Conservation (phyloP, 2,329 filamentous ascomycete genomes). For the Alternaria ventricosa region DNA sequence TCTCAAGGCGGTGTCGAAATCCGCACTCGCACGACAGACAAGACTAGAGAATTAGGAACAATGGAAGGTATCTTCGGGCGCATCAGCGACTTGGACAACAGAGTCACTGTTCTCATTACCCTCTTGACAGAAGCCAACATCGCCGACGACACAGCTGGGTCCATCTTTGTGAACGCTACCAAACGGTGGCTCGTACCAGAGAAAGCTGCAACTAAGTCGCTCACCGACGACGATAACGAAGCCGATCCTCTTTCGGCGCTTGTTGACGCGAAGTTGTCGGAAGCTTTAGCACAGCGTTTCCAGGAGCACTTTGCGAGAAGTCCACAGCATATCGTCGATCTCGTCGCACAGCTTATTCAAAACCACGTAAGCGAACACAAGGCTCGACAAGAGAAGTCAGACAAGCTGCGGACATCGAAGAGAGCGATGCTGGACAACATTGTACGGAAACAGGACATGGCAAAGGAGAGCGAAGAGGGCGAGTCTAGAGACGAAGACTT, state of each 20-base stretch:
- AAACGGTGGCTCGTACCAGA: slow-evolving; percentile 60
- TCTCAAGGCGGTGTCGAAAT: slow-evolving; percentile 61
- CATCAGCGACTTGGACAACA: slow-evolving; percentile 37
- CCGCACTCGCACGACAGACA: slow-evolving; percentile 72
- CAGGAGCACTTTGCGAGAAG: slow-evolving; percentile 69
- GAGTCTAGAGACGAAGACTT: slow-evolving; percentile 40
- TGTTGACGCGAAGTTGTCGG: slow-evolving; percentile 66
- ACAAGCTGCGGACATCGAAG: slow-evolving; percentile 26
- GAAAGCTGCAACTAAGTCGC: slow-evolving; percentile 11
- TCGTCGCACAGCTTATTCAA: slow-evolving; percentile 67
- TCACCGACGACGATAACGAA: slow-evolving; percentile 40
- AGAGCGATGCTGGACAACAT: slow-evolving; percentile 37
- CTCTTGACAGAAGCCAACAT: slow-evolving; percentile 58
- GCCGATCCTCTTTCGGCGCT: slow-evolving; percentile 58
- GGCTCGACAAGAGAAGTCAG: slow-evolving; percentile 49
- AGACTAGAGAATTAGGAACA: slow-evolving; percentile 73
- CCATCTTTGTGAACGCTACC: slow-evolving; percentile 67
- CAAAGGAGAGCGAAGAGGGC: background rate
- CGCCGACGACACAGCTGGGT: slow-evolving; percentile 62
- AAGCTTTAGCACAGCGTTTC: slow-evolving; percentile 68
- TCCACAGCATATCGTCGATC: slow-evolving; percentile 68
- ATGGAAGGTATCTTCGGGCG: slow-evolving; percentile 67
- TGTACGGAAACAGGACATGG: slow-evolving; percentile 17
- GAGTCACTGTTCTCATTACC: slow-evolving; percentile 30
- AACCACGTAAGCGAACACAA: slow-evolving; percentile 51